phyloP scores from a whole-genome alignment of 2,329 filamentous ascomycete genomes.

The Alternaria rosae region DNA sequence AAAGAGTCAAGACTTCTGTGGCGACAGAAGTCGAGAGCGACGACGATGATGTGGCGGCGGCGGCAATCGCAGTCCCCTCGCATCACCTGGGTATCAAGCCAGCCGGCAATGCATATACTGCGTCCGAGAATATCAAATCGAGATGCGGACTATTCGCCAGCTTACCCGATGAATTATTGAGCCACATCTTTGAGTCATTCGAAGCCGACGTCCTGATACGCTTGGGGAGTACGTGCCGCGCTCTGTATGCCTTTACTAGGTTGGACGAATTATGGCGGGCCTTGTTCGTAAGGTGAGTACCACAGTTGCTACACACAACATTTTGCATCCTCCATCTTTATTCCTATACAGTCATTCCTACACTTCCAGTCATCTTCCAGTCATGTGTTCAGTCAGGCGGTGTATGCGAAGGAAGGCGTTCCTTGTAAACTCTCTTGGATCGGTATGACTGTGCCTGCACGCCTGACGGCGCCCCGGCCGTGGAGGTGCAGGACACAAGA shows the following conservation, averaged over 20 bases:
- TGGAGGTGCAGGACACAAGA: not conserved
- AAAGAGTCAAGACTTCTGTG: slow-evolving; percentile 43
- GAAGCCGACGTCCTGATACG: slow-evolving; percentile 67
- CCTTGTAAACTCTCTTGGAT: slow-evolving; percentile 3
- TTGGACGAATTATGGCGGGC: slow-evolving; percentile 90
- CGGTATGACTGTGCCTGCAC: slow-evolving; percentile 9
- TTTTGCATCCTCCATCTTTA: slow-evolving; percentile 7
- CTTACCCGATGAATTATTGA: slow-evolving; percentile 82
- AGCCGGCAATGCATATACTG: slow-evolving; percentile 79
- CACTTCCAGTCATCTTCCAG: not conserved
- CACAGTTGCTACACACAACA: slow-evolving; percentile 6
- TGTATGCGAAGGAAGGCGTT: not conserved
- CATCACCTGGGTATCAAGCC: slow-evolving; percentile 89
- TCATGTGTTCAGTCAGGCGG: slow-evolving; percentile 6
- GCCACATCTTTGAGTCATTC: slow-evolving; percentile 77
- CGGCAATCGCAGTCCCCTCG: slow-evolving; percentile 67
- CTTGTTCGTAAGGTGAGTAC: slow-evolving; percentile 81
- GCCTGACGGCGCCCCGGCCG: not conserved
- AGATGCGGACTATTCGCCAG: slow-evolving; percentile 70
- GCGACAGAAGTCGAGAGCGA: slow-evolving; percentile 26
- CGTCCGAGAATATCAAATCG: slow-evolving; percentile 70
- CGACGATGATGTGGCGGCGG: slow-evolving; percentile 53
- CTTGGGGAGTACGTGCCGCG: slow-evolving; percentile 81
- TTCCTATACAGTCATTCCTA: slow-evolving; percentile 6
- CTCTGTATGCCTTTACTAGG: slow-evolving; percentile 82